Evolutionary conservation across 176 grass and related monocot genomes (phyloP), one percentile per base, ranked within the genome.

Genomic region (Themeda triandra): DNA sequence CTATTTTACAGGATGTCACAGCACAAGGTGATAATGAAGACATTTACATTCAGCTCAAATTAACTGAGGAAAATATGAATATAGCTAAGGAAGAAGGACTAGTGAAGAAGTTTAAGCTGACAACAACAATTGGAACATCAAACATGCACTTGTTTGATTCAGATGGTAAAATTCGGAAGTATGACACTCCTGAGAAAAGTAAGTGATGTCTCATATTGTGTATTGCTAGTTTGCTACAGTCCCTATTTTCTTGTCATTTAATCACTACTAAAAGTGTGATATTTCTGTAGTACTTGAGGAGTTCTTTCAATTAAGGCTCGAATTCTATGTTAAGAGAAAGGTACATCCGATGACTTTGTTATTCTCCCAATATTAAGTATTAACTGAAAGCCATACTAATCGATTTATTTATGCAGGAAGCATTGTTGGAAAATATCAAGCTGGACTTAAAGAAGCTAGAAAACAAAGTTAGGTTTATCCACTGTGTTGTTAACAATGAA

Each of bases 61-160:
- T 96, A 73, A 87, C 23, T 4, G 92, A 96, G 60, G 59, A 76
- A 78, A 99, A 94, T 49, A 87, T 99, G 96, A 91, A 87, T 18
- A 71, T 89, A 60, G 96, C 91, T 36, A 80, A 40, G 56, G 73
- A 92, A 84, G 96, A 99, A 99, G 96, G 96, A 5, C 76, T 99
- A 9, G 71, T 82, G 82, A 99, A 96, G 82, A 99, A 93, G 59
- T 96, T 99, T 67, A 99, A 94, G 83, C 36, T 99, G 67, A 96
- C 93, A 36, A 94, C 96, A 23, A 87, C 91, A 31, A 79, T 99
- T n/a, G 84, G 83, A 31, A 99, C 91, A 25, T 84, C 96, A 54
- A 99, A 99, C 73, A 99, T 99, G 96, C 96, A 99, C 76, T 79
- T 99, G 79, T 99, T 99, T 91, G 91, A 92, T 63, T 71, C 83